phyloP scores from a whole-genome alignment of 75 land plant species.

The Adiantum capillusveneris region DNA sequence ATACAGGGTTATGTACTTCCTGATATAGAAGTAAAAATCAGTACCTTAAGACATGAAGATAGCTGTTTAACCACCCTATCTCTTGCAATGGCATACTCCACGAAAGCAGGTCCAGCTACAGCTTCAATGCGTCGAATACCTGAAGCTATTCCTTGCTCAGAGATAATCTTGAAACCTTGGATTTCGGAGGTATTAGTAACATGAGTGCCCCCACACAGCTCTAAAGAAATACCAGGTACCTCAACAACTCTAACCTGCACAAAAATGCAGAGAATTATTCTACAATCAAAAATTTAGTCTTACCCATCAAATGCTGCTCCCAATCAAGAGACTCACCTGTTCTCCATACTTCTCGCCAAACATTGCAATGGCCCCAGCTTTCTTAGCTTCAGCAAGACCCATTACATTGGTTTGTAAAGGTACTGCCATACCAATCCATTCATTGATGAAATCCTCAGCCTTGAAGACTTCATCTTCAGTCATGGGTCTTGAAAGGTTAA shows the following conservation, averaged over 20 bases:
- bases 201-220: conserved; percentile 98
- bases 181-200: conserved; percentile 83
- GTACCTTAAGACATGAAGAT: conserved; percentile 65
- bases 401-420: conserved; percentile 64
- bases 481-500: conserved; percentile 71
- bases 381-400: conserved; percentile 72
- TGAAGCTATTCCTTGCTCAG: conserved; percentile 92
- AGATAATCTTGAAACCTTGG: conserved; percentile 84
- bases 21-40: no score
- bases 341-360: conserved; percentile 97
- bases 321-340: conserved; percentile 35
- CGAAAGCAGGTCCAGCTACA: conserved; percentile 87
- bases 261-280: conserved; percentile 4
- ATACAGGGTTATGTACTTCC: no score
- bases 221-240: conserved; percentile 93
- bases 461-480: conserved; percentile 48
- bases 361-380: conserved; percentile 92
- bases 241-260: conserved; percentile 82
- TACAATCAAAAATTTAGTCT: conserved; percentile 5
- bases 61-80: conserved; percentile 64
- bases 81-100: conserved; percentile 65
- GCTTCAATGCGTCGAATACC: conserved; percentile 96
- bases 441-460: conserved; percentile 63
- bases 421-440: conserved; percentile 77
- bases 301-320: background rate